These are phyloP conservation scores for Podila clonocystis DNA, from an alignment of 192 early-diverging fungal genomes.

Conservation along the genomic window DNA sequence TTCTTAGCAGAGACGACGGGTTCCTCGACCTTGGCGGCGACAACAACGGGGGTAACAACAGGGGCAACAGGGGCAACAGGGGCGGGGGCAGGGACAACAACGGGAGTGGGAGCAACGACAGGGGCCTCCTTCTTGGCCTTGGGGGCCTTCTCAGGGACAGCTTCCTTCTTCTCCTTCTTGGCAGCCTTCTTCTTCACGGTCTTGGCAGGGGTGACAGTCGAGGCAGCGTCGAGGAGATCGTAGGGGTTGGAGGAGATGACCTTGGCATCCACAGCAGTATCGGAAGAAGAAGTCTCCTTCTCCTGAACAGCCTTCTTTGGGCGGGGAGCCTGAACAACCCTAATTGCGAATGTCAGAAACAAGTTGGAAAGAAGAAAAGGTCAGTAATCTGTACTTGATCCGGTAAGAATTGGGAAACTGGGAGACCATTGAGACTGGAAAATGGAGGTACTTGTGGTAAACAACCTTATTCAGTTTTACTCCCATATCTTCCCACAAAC, in stretches of 20 bases:
- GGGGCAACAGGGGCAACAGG: conserved; percentile 9
- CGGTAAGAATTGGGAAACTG: neutral
- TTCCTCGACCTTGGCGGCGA: conserved; percentile 13
- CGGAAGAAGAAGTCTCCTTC: conserved; percentile 9
- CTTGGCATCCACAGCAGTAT: conserved; percentile 24
- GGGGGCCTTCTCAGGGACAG: neutral
- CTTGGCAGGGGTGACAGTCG: conserved; percentile 10
- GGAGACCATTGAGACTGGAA: neutral
- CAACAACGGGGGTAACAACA: neutral
- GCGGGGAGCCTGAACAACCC: conserved; percentile 27
- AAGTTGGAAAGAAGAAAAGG: too few species aligned
- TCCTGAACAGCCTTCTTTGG: conserved; percentile 37
- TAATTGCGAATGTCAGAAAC: neutral
- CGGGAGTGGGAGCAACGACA: neutral
- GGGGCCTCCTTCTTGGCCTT: conserved; percentile 1
- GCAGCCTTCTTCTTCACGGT: conserved; percentile 28
- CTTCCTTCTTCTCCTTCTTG: conserved; percentile 34
- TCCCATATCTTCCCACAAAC: conserved; percentile 1
- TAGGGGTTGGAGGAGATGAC: conserved; percentile 46
- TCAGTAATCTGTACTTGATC: too few species aligned
- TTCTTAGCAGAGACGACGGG: conserved; percentile 24
- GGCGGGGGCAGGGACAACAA: conserved; percentile 5
- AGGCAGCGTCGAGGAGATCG: conserved; percentile 32
- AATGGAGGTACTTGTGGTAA: too few species aligned
- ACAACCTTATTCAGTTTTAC: neutral